Percentiles rank a stretch among this genome's conserved stretches.
phyloP scores from a whole-genome alignment of 257 asterid species.

The Salvia rosmarinus region DNA sequence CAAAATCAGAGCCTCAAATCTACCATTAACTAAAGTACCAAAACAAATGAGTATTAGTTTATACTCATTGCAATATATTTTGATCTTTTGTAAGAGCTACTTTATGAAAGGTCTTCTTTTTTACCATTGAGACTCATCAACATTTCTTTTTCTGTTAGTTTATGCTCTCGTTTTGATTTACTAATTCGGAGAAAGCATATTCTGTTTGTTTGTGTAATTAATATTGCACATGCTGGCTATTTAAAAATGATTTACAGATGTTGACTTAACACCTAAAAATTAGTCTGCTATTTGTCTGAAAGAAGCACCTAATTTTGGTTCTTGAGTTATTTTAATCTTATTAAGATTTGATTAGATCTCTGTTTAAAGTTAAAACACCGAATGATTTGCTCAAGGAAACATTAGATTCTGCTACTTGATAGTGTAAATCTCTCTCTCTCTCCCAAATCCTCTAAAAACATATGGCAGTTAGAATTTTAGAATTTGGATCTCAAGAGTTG shows the following conservation, averaged over 20 bases:
- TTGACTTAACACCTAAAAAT: neutral
- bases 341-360: neutral
- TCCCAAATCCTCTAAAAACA: no score
- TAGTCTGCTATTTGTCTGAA: no score
- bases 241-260: no score
- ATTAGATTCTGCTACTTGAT: neutral
- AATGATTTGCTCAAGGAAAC: neutral
- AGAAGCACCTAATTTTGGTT: neutral
- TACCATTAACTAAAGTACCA: neutral
- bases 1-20: conserved; percentile 4
- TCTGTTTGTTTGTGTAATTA: no score
- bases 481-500: no score
- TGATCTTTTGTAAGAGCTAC: neutral
- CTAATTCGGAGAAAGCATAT: neutral
- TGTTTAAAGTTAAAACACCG: neutral
- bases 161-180: neutral
- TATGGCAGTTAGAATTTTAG: no score
- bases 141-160: neutral
- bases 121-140: neutral
- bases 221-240: no score
- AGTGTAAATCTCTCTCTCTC: no score
- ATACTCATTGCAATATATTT: conserved; percentile 10
- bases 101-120: neutral
- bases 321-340: neutral
- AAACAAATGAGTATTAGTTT: neutral